phyloP scores from a whole-genome alignment of 345 rosid species.

The Ailanthus altissimus region DNA sequence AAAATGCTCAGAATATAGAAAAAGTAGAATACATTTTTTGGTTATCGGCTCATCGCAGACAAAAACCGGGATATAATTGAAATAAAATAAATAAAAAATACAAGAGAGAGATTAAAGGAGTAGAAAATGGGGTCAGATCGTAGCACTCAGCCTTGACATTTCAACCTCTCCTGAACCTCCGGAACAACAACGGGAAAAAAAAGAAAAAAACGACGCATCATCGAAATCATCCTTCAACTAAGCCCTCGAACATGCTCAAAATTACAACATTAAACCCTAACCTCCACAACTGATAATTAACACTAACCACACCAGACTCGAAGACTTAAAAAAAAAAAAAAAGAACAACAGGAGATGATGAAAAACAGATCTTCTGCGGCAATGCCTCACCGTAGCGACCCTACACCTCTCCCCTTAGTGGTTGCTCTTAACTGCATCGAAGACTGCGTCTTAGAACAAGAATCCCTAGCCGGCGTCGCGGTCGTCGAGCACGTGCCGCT shows the following conservation, averaged over 20 bases:
- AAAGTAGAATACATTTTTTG: background rate
- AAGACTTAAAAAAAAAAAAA: background rate
- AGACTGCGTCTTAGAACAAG: conserved; percentile 79
- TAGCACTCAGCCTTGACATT: background rate
- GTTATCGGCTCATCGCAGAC: background rate
- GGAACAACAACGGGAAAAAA: conserved; percentile 15
- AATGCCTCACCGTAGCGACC: conserved; percentile 52
- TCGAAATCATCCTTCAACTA: conserved; percentile 8
- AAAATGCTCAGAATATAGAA: background rate
- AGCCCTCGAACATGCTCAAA: conserved; percentile 26
- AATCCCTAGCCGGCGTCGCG: conserved; percentile 80
- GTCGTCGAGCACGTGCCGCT: conserved; percentile 89
- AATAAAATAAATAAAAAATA: background rate
- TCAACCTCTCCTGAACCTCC: conserved; percentile 25
- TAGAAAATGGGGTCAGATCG: background rate
- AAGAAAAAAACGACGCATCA: background rate
- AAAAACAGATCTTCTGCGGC: conserved; percentile 48
- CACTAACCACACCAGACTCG: conserved; percentile 7
- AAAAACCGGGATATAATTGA: conserved; percentile 10
- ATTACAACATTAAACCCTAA: conserved; percentile 41
- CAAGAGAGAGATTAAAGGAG: background rate
- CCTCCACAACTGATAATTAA: conserved; percentile 24
- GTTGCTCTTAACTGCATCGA: conserved; percentile 93
- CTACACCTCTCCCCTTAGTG: conserved; percentile 59
- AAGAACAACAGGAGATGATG: conserved; percentile 22